Percentiles rank a stretch among this genome's conserved stretches.
phyloP scores from a whole-genome alignment of 1,284 basidiomycete genomes.

The Phaffia rhodozyma region DNA sequence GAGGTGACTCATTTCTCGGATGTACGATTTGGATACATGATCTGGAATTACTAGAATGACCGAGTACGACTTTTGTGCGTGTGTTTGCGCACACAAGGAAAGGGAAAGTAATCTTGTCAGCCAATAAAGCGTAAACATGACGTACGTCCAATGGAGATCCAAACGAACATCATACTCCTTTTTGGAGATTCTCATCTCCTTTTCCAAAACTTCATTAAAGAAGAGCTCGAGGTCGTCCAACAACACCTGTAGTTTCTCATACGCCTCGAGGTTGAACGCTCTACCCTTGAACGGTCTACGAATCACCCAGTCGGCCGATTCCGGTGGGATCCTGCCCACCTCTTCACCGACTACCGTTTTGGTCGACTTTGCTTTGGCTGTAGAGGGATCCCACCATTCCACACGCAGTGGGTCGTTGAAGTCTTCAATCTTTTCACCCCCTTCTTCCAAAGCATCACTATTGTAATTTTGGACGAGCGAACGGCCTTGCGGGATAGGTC shows the following conservation, averaged over 20 bases:
- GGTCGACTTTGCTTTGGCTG: constrained; percentile 23
- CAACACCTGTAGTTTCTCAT: neutral
- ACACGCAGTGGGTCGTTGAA: constrained; percentile 61
- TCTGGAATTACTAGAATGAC: constrained; percentile 87
- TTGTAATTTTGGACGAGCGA: constrained; percentile 11
- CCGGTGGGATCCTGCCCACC: neutral
- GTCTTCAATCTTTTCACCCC: constrained; percentile 8
- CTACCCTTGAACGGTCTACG: neutral
- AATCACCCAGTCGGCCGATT: too few species aligned
- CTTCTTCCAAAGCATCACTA: neutral
- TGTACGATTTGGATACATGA: constrained; percentile 71
- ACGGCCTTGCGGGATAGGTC: constrained; percentile 8
- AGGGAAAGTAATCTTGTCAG: neutral
- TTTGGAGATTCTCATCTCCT: constrained; percentile 2
- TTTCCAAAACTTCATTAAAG: constrained; percentile 28
- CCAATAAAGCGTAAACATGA: constrained; percentile 8
- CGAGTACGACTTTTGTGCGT: constrained; percentile 42
- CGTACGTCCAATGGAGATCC: too few species aligned
- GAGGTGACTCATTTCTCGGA: constrained; percentile 65
- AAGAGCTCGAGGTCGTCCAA: constrained; percentile 21
- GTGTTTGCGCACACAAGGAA: neutral
- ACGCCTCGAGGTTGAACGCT: neutral
- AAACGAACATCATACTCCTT: too few species aligned
- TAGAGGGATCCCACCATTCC: constrained; percentile 58
- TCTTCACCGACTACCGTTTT: constrained; percentile 23